Evolutionary conservation across 2,329 filamentous ascomycete species (phyloP), one percentile per base, ranked within the genome.

Genomic region (Aspergillus nomiae): DNA sequence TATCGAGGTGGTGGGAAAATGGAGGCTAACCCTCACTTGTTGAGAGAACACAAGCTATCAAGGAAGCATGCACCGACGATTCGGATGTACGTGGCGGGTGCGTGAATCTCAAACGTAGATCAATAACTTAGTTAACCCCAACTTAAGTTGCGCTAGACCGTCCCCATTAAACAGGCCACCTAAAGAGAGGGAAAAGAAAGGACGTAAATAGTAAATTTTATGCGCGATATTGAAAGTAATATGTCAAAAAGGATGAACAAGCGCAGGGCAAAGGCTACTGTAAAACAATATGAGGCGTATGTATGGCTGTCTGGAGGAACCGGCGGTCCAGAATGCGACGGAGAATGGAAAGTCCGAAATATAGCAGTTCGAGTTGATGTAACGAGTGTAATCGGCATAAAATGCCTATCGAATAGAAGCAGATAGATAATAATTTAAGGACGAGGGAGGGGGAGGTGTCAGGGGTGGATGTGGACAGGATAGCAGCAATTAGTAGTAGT

Each of bases 331-430:
- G 46, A 53, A 64, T 61, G 59, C 62, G 43, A 56, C 59, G 32
- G 58, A 59, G 34, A 54, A 59, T 19, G 60, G n/a, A 53, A 45
- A 53, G 12, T 59, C 48, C 46, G 48, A 53, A 26, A 53, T 36
- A n/a, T 51, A 26, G 32, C 36, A 16, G n/a, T 3, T 57, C 26
- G 32, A 54, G 48, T 57, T n/a, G 30, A 50, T 48, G 12, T 65
- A 74, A 74, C 70, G 73, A 75, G 63, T 70, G 73, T 58, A 69
- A 72, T 62, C 46, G 71, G 71, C 70, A 71, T 45, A 28, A 46
- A 71, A 67, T 71, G 70, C 72, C 71, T 55, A 24, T 8, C 5
- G 19, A 41, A 48, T 45, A 34, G 32, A 28, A 26, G 43, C 36
- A 34, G 51, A 41, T 38, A 28, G 45, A 16, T 12, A 48, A 51